Evolutionary conservation across 2,329 filamentous ascomycete species (phyloP).

Genomic region (Claviceps fusiformis): DNA sequence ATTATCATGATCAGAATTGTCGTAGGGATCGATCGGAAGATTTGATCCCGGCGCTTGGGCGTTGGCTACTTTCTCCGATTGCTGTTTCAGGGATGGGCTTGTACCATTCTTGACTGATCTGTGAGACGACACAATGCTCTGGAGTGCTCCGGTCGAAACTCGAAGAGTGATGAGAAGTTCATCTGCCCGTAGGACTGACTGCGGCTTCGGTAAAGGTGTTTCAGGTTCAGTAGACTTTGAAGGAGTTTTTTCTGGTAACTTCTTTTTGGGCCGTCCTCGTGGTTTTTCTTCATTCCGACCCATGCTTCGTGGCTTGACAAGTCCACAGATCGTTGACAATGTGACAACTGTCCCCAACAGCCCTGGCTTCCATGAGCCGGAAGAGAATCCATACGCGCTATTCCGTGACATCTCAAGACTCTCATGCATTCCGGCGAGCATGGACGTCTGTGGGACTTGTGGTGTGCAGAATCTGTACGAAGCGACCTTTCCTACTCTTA

Average conservation of each 20-base stretch:
- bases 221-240: neutral
- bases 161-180: conserved; percentile 1
- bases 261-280: conserved; percentile 1
- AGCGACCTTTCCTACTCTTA: conserved; percentile 22
- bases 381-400: conserved; percentile 6
- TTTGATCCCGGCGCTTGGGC: neutral
- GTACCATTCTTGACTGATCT: neutral
- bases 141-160: conserved; percentile 1
- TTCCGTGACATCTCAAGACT: conserved; percentile 1
- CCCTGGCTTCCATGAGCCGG: neutral
- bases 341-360: neutral
- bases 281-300: neutral
- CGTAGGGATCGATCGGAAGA: neutral
- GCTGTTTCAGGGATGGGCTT: neutral
- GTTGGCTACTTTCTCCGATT: neutral
- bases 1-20: neutral
- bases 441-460: neutral
- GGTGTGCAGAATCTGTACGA: conserved; percentile 20
- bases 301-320: neutral
- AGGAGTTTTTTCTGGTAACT: neutral
- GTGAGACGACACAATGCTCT: neutral
- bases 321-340: neutral
- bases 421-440: neutral
- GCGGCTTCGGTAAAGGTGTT: neutral
- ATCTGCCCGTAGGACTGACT: neutral